These are phyloP conservation scores for Daldinia eschscholtzii DNA, from an alignment of 2,329 filamentous ascomycete genomes.

Conservation along the genomic window DNA sequence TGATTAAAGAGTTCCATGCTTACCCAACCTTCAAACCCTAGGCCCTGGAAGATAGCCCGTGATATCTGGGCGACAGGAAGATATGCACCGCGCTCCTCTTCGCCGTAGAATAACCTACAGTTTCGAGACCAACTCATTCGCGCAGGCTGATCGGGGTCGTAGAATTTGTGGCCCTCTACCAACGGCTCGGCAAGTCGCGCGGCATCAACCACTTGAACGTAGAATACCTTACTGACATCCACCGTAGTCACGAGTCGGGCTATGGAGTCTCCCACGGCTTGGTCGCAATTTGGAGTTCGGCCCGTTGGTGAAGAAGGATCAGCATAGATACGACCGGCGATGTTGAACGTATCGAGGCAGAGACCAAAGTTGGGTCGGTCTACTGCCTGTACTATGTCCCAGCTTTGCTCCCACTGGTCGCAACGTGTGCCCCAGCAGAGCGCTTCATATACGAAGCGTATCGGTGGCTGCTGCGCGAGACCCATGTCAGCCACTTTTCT, in stretches of 20 bases:
- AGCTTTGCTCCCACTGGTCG: slow-evolving; percentile 78
- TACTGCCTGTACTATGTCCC: slow-evolving; percentile 75
- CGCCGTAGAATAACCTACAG: slow-evolving; percentile 77
- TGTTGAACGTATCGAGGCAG: slow-evolving; percentile 84
- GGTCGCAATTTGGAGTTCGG: slow-evolving; percentile 66
- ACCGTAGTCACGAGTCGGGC: slow-evolving; percentile 65
- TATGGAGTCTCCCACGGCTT: slow-evolving; percentile 67
- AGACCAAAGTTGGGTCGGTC: slow-evolving; percentile 79
- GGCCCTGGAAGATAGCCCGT: slow-evolving; percentile 70
- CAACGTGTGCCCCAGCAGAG: slow-evolving; percentile 78
- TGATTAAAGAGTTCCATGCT: slow-evolving; percentile 78
- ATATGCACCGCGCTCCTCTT: slow-evolving; percentile 73
- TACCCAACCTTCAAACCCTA: slow-evolving; percentile 77
- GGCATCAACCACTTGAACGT: slow-evolving; percentile 82
- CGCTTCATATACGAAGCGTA: slow-evolving; percentile 80
- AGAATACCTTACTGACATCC: slow-evolving; percentile 76
- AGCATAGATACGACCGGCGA: slow-evolving; percentile 77
- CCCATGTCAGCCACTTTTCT: slow-evolving; percentile 76
- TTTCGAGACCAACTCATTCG: slow-evolving; percentile 86
- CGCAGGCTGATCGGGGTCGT: slow-evolving; percentile 68
- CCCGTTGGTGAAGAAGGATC: slow-evolving; percentile 71
- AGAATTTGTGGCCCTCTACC: slow-evolving; percentile 67
- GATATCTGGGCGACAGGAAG: slow-evolving; percentile 74
- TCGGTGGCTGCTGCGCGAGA: slow-evolving; percentile 63
- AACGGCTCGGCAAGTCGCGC: slow-evolving; percentile 72